Evolutionary conservation across 192 early-diverging fungal species (phyloP).

Genomic region (Allomyces arbusculus): DNA sequence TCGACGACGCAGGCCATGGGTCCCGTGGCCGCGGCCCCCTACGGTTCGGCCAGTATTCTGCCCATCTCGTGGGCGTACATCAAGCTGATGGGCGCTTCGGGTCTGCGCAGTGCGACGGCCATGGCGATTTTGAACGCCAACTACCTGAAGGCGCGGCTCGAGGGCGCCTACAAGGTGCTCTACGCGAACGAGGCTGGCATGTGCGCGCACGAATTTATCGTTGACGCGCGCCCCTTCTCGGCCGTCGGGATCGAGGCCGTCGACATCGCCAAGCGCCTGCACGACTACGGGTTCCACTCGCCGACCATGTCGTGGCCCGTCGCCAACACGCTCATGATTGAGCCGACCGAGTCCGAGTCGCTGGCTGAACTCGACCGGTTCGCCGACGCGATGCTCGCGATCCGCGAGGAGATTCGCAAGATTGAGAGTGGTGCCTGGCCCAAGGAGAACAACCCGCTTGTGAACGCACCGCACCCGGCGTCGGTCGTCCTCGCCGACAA

Average conservation of each 20-base stretch:
- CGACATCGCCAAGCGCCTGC: slow-evolving; percentile 95
- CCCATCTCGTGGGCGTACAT: slow-evolving; percentile 99
- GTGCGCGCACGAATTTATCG: slow-evolving; percentile 98
- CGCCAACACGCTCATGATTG: slow-evolving; percentile 96
- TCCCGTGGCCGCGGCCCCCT: slow-evolving; percentile 89
- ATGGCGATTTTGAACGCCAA: slow-evolving; percentile 92
- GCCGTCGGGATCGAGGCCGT: slow-evolving; percentile 70
- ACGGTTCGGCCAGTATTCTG: slow-evolving; percentile 83
- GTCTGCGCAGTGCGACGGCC: slow-evolving; percentile 69
- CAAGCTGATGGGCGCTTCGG: slow-evolving; percentile 91
- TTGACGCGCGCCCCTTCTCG: slow-evolving; percentile 82
- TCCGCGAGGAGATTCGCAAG: slow-evolving; percentile 76
- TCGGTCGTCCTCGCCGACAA: slow-evolving; percentile 49
- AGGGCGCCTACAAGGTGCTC: slow-evolving; percentile 75
- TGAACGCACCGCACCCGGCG: slow-evolving; percentile 74
- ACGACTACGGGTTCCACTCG: slow-evolving; percentile 97
- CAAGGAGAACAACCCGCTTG: slow-evolving; percentile 68
- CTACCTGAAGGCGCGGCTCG: slow-evolving; percentile 87
- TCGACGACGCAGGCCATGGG: slow-evolving; percentile 43
- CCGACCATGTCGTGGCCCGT: slow-evolving; percentile 99
- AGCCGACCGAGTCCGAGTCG: slow-evolving; percentile 94
- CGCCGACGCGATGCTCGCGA: slow-evolving; percentile 93
- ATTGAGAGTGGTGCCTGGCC: slow-evolving; percentile 70
- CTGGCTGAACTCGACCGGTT: slow-evolving; percentile 87
- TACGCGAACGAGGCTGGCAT: slow-evolving; percentile 83